A percentile compares a stretch with the other conserved stretches of the same genome.
phyloP scores from a whole-genome alignment of 805 yeast genomes.

The Yarrowia bubula region DNA sequence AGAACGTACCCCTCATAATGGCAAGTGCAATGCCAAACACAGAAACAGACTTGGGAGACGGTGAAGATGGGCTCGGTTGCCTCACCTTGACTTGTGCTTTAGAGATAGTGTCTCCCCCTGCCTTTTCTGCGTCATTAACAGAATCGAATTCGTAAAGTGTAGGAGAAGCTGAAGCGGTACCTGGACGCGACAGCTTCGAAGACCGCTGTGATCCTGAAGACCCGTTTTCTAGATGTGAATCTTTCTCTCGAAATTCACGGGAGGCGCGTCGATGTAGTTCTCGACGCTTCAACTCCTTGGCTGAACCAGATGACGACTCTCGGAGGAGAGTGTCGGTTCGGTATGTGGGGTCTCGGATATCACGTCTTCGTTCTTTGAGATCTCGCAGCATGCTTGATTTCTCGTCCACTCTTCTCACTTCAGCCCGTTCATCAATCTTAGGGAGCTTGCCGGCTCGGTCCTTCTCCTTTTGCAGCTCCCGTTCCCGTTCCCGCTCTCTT shows the following conservation, averaged over 20 bases:
- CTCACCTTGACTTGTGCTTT: constrained; percentile 12
- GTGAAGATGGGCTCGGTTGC: constrained; percentile 1
- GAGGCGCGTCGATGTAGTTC: constrained; percentile 10
- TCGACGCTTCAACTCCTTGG: constrained; percentile 16
- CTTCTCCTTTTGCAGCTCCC: background rate
- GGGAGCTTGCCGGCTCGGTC: constrained; percentile 7
- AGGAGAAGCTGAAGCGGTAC: constrained; percentile 19
- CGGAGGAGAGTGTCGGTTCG: background rate
- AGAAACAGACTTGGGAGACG: constrained; percentile 15
- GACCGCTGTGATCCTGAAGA: background rate
- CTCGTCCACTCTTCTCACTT: background rate
- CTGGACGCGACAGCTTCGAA: constrained; percentile 3
- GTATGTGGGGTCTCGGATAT: constrained; percentile 8
- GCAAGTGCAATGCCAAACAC: constrained; percentile 19
- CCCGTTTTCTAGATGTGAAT: constrained; percentile 16
- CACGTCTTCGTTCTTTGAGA: constrained; percentile 1
- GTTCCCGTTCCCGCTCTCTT: constrained; percentile 7
- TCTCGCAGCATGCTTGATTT: background rate
- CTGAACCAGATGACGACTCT: constrained; percentile 20
- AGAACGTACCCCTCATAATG: constrained; percentile 13
- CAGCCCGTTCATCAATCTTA: constrained; percentile 12
- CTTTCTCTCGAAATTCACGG: constrained; percentile 17
- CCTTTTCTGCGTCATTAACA: constrained; percentile 28
- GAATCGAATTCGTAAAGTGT: constrained; percentile 17
- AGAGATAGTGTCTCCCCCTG: constrained; percentile 23